Evolutionary conservation across 345 rosid species (phyloP).

Genomic region (Zanthoxylum bungeanum): DNA sequence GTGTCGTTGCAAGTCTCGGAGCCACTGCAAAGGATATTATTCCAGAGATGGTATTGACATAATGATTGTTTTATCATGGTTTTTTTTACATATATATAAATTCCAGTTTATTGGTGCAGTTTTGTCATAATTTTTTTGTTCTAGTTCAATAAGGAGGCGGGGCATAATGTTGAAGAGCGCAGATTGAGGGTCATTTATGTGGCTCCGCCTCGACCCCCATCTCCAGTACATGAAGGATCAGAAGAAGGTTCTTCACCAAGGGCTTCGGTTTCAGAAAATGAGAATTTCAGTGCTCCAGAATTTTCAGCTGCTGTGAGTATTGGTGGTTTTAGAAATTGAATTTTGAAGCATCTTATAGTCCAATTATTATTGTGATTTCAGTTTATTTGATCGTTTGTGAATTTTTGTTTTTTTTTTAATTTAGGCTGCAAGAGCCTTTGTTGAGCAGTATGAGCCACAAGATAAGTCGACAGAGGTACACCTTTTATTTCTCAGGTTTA

Average conservation of each 20-base stretch:
- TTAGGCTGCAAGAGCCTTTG: conserved; percentile 50
- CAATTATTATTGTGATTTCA: not conserved
- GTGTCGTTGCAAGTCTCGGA: conserved; percentile 58
- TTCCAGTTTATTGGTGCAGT: not conserved
- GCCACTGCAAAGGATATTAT: conserved; percentile 57
- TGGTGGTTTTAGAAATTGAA: too few species aligned
- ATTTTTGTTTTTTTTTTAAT: conserved; percentile 8
- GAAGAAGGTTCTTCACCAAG: too few species aligned
- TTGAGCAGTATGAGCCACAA: too few species aligned
- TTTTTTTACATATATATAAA: conserved; percentile 2
- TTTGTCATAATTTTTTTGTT: conserved; percentile 46
- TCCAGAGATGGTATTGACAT: conserved; percentile 57
- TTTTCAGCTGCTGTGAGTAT: too few species aligned
- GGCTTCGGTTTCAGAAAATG: too few species aligned
- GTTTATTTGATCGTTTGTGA: conserved; percentile 12
- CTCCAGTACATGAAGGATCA: conserved; percentile 71
- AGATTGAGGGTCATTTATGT: conserved; percentile 77
- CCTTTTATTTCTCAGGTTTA: not conserved
- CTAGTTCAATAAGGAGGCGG: conserved; percentile 62
- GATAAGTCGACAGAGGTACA: conserved; percentile 62
- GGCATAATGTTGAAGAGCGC: conserved; percentile 61
- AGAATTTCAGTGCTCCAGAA: too few species aligned
- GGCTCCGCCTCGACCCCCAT: conserved; percentile 70
- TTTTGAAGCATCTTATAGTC: not conserved
- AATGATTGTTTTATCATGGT: not conserved